These are phyloP conservation scores for Leishmania tropica DNA, from an alignment of 208 protist genomes.

Conservation along the genomic window DNA sequence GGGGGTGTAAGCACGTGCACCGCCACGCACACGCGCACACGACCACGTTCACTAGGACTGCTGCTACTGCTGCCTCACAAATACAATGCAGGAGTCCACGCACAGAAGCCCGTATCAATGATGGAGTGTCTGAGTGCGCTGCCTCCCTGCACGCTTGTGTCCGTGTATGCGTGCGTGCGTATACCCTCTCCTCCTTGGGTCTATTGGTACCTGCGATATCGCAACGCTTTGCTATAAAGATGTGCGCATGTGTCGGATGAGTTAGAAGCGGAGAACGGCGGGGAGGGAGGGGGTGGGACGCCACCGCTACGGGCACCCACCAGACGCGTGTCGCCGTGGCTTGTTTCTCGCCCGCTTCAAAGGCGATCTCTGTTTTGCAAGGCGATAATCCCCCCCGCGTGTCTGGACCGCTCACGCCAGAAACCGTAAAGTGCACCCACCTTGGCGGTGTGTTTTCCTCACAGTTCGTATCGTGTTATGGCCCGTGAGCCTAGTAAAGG, in stretches of 20 bases:
- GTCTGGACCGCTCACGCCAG: background rate
- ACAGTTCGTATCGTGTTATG: background rate
- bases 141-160: background rate
- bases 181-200: constrained; percentile 1
- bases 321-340: background rate
- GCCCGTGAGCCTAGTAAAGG: background rate
- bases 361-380: background rate
- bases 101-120: background rate
- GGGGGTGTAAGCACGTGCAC: background rate
- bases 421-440: background rate
- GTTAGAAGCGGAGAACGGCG: background rate
- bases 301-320: background rate
- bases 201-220: background rate
- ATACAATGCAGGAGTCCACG: background rate
- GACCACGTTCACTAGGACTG: background rate
- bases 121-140: background rate
- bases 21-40: background rate
- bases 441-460: background rate
- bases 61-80: background rate
- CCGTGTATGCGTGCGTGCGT: background rate
- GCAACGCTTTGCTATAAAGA: background rate
- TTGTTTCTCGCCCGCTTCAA: background rate
- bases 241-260: background rate
- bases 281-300: background rate
- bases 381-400: background rate